phyloP scores from a whole-genome alignment of 2,329 filamentous ascomycete genomes.

The Moelleriella libera region DNA sequence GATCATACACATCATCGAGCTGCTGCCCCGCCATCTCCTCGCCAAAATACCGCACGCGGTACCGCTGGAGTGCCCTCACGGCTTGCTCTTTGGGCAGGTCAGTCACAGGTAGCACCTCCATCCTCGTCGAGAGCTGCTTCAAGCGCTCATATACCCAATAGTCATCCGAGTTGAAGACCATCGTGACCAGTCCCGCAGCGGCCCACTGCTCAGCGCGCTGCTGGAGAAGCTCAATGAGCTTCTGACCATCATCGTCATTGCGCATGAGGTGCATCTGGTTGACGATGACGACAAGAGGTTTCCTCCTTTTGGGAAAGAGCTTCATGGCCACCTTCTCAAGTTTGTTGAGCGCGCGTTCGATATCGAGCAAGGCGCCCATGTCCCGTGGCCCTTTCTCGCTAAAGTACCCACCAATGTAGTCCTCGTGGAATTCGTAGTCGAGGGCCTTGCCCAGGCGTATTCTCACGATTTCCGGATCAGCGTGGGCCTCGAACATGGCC shows the following conservation, averaged over 20 bases:
- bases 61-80: constrained; percentile 61
- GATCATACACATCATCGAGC: constrained; percentile 70
- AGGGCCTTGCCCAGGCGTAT: constrained; percentile 84
- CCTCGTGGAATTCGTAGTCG: constrained; percentile 94
- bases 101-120: constrained; percentile 80
- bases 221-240: constrained; percentile 86
- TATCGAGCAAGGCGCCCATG: constrained; percentile 82
- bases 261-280: constrained; percentile 87
- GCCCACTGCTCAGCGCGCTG: constrained; percentile 96
- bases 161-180: constrained; percentile 92
- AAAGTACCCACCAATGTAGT: constrained; percentile 94
- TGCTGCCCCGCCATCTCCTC: constrained; percentile 40
- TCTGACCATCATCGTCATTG: constrained; percentile 84
- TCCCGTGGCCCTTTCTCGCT: constrained; percentile 87
- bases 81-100: constrained; percentile 73
- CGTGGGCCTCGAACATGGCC: constrained; percentile 93
- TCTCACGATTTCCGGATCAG: constrained; percentile 88
- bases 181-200: constrained; percentile 75
- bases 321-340: constrained; percentile 84
- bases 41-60: constrained; percentile 64
- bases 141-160: constrained; percentile 97
- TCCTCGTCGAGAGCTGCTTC: constrained; percentile 82
- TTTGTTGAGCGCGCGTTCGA: constrained; percentile 95
- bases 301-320: constrained; percentile 44
- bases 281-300: constrained; percentile 80